Base-by-base conservation (phyloP, 306 rosid species). In the Acacia melanoxylon region DNA sequence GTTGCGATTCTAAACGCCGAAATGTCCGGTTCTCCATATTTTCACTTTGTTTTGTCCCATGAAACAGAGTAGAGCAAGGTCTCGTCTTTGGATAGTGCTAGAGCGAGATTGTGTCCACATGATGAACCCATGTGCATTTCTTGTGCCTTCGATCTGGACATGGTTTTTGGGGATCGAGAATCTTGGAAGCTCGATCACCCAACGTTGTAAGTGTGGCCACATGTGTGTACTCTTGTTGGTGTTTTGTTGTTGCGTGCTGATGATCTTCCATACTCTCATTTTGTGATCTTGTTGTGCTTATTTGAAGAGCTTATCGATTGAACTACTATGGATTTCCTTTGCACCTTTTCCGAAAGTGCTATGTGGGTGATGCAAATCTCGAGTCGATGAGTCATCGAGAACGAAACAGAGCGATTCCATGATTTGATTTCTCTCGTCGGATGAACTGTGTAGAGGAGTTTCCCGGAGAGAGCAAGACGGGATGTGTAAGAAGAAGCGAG, bases 281-380 rank as follows among this genome's bases (percentile, higher is more conserved):
- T 93, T 95, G 82, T 89, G 87, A 65, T 95, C 99, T 81, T 95
- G 99, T 68, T 95, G 99, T 11, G 98, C 98, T n/a, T n/a, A n/a
- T 19, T 86, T 91, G 82, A 91, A 95, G 74, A 95, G 89, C 77
- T 85, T 88, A 73, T 89, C 84, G 90, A 89, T 12, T 89, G 92
- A n/a, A 88, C 79, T 1, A 90, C 93, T 0, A 95, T 79, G 42
- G 90, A 90, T 83, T 95, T 95, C 5, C 93, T n/a, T n/a, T 0
- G 98, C 97, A 49, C 99, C 97, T 19, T 92, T 91, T 65, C 97
- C 97, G 97, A 87, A 0, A 80, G 10, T 17, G 87, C 83, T 63
- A 86, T 24, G 87, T 80, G 83, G 29, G 65, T 72, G 42, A 59
- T 48, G 58, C 68, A 49, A 74, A 31, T 70, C 74, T 76, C 69